Conservation (phyloP, 2,329 filamentous ascomycete species). For the Cladophialophora bantiana region DNA sequence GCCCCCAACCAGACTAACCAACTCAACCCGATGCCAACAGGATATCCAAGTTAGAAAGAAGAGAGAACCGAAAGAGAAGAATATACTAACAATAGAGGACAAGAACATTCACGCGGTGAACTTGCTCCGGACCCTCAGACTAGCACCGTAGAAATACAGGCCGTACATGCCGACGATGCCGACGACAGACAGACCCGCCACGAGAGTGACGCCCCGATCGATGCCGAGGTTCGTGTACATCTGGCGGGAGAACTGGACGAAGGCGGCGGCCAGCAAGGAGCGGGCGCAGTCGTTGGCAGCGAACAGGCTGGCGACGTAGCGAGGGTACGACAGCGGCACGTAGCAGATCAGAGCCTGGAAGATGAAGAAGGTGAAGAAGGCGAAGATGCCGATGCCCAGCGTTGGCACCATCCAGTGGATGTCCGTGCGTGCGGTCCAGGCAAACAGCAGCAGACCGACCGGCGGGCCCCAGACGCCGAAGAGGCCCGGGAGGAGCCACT, state of each 20-base stretch:
- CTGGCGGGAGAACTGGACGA: conserved; percentile 47
- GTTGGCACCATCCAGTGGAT: conserved; percentile 56
- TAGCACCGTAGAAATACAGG: conserved; percentile 28
- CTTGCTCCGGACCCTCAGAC: conserved; percentile 29
- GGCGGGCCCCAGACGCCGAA: conserved; percentile 43
- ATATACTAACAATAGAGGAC: too few species aligned
- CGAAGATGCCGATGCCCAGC: conserved; percentile 35
- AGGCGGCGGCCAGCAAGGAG: conserved; percentile 44
- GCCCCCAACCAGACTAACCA: too few species aligned
- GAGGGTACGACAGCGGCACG: conserved; percentile 39
- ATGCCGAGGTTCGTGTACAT: conserved; percentile 47
- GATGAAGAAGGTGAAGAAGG: conserved; percentile 37
- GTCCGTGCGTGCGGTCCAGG: conserved; percentile 60
- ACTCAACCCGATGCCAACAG: neutral
- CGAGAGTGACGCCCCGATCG: conserved; percentile 42
- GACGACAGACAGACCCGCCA: conserved; percentile 46
- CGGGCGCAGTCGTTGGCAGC: conserved; percentile 43
- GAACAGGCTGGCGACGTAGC: conserved; percentile 41
- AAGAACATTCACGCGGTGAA: conserved; percentile 26
- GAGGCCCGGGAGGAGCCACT: conserved; percentile 60
- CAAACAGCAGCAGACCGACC: conserved; percentile 43
- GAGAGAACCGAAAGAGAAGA: neutral
- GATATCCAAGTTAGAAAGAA: neutral
- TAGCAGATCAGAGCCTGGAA: conserved; percentile 42
- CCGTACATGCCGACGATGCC: conserved; percentile 34